A percentile compares a stretch with the other conserved stretches of the same genome.
Conservation (phyloP, 2,329 filamentous ascomycete species). For the Colletotrichum costaricense region DNA sequence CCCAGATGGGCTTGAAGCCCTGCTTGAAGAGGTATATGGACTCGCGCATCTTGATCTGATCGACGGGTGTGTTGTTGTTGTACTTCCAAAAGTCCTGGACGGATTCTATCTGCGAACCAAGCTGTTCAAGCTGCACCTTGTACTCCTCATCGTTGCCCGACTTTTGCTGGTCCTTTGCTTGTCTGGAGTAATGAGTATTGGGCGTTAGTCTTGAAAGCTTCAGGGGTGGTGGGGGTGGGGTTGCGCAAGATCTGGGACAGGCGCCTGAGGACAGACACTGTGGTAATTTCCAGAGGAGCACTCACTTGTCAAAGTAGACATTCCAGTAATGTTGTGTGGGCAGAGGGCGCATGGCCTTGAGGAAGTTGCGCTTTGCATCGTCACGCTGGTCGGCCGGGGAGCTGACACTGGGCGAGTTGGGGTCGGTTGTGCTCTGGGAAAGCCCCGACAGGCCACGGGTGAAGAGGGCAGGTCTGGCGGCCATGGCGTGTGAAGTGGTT, state of each 20-base stretch:
- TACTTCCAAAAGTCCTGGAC: conserved; percentile 89
- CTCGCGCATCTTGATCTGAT: conserved; percentile 81
- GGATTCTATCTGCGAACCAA: conserved; percentile 76
- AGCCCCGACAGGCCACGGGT: conserved; percentile 73
- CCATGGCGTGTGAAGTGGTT: conserved; percentile 56
- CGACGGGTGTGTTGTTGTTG: conserved; percentile 83
- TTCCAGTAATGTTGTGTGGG: conserved; percentile 85
- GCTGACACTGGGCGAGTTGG: conserved; percentile 68
- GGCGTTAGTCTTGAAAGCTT: not conserved
- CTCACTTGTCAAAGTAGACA: conserved; percentile 74
- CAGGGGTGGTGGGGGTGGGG: not conserved
- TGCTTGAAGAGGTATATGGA: conserved; percentile 84
- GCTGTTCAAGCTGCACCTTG: conserved; percentile 68
- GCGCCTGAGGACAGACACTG: not conserved
- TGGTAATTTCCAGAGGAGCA: not conserved
- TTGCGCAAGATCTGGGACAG: not conserved
- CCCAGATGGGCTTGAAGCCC: conserved; percentile 82
- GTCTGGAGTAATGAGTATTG: conserved; percentile 43
- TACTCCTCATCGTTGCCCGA: conserved; percentile 56
- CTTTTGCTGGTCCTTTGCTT: conserved; percentile 56
- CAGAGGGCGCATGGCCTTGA: conserved; percentile 77
- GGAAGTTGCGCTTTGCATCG: conserved; percentile 85
- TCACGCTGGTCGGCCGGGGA: conserved; percentile 81
- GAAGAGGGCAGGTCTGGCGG: conserved; percentile 67
- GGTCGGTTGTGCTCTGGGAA: conserved; percentile 65